phyloP scores from a whole-genome alignment of 257 asterid genomes.

The Forsythia suspensa region DNA sequence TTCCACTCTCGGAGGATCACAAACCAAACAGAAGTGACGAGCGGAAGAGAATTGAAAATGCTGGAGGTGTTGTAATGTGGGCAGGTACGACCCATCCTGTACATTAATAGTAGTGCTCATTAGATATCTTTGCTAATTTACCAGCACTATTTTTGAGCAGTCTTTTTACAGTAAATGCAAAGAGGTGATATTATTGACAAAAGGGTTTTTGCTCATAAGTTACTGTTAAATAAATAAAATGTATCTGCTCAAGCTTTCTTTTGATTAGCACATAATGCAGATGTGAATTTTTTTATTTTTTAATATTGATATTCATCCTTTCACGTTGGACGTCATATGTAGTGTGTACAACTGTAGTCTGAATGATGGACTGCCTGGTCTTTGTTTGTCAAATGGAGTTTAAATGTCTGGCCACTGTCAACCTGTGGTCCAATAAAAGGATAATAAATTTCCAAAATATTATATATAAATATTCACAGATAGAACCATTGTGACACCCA shows the following conservation, averaged over 20 bases:
- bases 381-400: neutral
- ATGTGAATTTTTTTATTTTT: neutral
- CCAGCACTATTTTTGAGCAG: slow-evolving; percentile 6
- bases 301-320: slow-evolving; percentile 14
- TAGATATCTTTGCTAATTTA: slow-evolving; percentile 8
- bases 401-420: neutral
- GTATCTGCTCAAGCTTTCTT: neutral
- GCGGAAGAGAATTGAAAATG: slow-evolving; percentile 94
- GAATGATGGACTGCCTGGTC: slow-evolving; percentile 8
- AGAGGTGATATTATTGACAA: neutral
- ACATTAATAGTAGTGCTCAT: neutral
- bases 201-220: neutral
- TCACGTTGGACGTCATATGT: neutral
- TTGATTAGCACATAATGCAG: neutral
- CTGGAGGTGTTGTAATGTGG: slow-evolving; percentile 99
- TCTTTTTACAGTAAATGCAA: neutral
- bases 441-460: neutral
- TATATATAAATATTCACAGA: neutral
- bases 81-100: slow-evolving; percentile 65
- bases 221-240: neutral
- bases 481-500: neutral
- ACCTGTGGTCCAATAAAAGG: neutral
- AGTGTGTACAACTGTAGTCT: slow-evolving; percentile 2
- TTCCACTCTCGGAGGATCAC: slow-evolving; percentile 94
- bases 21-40: slow-evolving; percentile 97